Percentiles rank a stretch among this genome's conserved stretches.
Conservation (phyloP, 257 asterid species). For the Capsicum baccatum region DNA sequence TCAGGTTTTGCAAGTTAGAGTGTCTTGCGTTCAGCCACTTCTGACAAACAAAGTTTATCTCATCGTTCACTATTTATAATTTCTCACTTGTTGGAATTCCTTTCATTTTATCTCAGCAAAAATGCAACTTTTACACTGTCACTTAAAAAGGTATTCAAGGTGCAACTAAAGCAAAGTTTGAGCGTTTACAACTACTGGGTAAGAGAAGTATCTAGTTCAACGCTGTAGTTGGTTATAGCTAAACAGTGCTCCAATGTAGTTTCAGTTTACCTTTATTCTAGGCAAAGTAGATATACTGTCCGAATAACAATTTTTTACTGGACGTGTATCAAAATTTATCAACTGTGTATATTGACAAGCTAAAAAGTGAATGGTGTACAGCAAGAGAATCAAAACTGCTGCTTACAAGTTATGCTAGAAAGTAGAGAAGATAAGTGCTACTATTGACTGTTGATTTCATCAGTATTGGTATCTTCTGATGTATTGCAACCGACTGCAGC, state of each 20-base stretch:
- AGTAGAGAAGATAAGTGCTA: neutral
- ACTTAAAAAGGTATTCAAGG: neutral
- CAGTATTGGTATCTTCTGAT: constrained; percentile 57
- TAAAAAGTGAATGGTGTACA: constrained; percentile 18
- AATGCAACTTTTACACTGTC: neutral
- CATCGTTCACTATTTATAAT: neutral
- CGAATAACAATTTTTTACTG: neutral
- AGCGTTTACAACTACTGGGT: neutral
- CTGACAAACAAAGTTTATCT: neutral
- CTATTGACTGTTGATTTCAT: constrained; percentile 62
- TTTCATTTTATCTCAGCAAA: neutral
- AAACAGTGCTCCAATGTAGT: neutral
- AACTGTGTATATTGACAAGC: constrained; percentile 22
- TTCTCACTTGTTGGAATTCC: constrained; percentile 14
- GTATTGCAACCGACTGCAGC: constrained; percentile 57
- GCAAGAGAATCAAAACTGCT: constrained; percentile 25
- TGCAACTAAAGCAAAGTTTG: neutral
- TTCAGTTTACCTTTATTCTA: neutral
- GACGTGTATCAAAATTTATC: neutral
- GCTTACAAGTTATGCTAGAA: constrained; percentile 32
- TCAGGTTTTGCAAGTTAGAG: neutral
- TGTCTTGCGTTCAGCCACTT: neutral
- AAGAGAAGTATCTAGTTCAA: neutral
- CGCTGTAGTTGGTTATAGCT: neutral
- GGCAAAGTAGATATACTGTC: neutral